phyloP scores from a whole-genome alignment of 1,284 basidiomycete genomes.

The Pisolithus thermaeus region DNA sequence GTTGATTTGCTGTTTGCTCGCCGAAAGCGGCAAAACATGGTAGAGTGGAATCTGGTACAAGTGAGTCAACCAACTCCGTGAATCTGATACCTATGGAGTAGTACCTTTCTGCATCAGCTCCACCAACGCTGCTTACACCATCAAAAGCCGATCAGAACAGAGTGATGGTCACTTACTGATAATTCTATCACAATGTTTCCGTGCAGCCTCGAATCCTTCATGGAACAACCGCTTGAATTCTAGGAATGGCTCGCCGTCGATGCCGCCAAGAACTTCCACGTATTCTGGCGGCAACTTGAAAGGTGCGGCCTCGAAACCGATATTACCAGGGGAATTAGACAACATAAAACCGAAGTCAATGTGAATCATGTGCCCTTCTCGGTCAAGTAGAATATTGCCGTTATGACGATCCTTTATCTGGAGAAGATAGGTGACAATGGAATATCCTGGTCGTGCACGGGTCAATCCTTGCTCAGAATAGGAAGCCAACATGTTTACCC shows the following conservation, averaged over 20 bases:
- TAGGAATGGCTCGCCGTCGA: slow-evolving; percentile 69
- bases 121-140: slow-evolving; percentile 64
- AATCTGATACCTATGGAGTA: not conserved
- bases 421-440: slow-evolving; percentile 89
- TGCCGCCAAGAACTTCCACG: slow-evolving; percentile 92
- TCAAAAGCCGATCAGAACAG: slow-evolving; percentile 6
- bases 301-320: slow-evolving; percentile 97
- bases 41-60: slow-evolving; percentile 73
- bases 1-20: slow-evolving; percentile 81
- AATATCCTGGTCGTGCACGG: slow-evolving; percentile 63
- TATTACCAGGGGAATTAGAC: slow-evolving; percentile 93
- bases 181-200: slow-evolving; percentile 96
- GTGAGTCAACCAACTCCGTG: slow-evolving; percentile 5
- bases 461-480: not conserved
- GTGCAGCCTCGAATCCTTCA: slow-evolving; percentile 88
- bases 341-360: slow-evolving; percentile 99
- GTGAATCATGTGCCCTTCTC: slow-evolving; percentile 90
- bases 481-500: slow-evolving; percentile 35
- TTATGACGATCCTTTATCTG: slow-evolving; percentile 99
- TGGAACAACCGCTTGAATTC: slow-evolving; percentile 89
- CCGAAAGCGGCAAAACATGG: slow-evolving; percentile 92
- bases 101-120: slow-evolving; percentile 94
- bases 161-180: slow-evolving; percentile 61
- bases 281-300: slow-evolving; percentile 97
- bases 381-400: slow-evolving; percentile 95